Percentiles rank a stretch among this genome's conserved stretches.
Evolutionary conservation across 257 asterid genomes (phyloP).

Genomic region (Phtheirospermum japonicum): DNA sequence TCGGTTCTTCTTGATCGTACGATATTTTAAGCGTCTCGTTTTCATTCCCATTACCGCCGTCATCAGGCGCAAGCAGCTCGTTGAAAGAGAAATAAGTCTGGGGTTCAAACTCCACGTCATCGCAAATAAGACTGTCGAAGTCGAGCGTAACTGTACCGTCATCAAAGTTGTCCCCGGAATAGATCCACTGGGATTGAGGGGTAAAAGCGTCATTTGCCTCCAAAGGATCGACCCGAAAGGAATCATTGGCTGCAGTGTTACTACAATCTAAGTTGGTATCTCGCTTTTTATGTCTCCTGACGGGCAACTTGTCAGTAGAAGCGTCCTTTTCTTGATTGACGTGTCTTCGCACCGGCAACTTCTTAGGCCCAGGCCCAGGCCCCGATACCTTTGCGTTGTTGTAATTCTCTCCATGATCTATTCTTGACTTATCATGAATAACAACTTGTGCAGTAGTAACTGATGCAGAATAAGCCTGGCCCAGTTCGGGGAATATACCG

Average conservation of each 20-base stretch:
- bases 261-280: conserved; percentile 21
- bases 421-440: conserved; percentile 8
- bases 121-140: conserved; percentile 36
- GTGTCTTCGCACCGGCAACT: conserved; percentile 52
- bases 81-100: conserved; percentile 65
- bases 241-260: conserved; percentile 8
- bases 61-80: conserved; percentile 59
- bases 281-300: conserved; percentile 36
- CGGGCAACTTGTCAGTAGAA: conserved; percentile 45
- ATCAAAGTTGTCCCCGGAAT: conserved; percentile 37
- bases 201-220: background rate
- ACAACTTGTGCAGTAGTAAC: conserved; percentile 22
- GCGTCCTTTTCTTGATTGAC: conserved; percentile 19
- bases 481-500: conserved; percentile 24
- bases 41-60: conserved; percentile 36
- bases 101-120: conserved; percentile 56
- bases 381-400: conserved; percentile 31
- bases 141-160: conserved; percentile 37
- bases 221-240: background rate
- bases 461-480: conserved; percentile 21
- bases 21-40: conserved; percentile 28
- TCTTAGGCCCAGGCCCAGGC: conserved; percentile 37
- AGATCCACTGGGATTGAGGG: conserved; percentile 42
- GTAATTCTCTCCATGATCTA: conserved; percentile 21
- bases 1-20: conserved; percentile 33